phyloP scores from a whole-genome alignment of 2,329 filamentous ascomycete genomes.

The Coleophoma eucalyptorum region DNA sequence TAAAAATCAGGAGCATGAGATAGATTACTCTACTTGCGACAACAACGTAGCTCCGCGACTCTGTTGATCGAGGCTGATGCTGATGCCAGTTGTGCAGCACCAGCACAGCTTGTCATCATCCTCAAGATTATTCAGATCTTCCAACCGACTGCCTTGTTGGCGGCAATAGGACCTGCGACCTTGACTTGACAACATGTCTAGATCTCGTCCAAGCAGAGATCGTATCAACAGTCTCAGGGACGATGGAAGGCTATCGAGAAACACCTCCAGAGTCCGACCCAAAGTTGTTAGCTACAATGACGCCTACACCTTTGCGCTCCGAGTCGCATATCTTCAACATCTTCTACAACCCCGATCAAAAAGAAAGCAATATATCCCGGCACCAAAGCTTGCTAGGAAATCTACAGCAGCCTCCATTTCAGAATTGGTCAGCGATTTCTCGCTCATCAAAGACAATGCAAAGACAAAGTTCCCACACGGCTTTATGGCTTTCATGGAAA shows the following conservation, averaged over 20 bases:
- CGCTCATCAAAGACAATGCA: constrained; percentile 58
- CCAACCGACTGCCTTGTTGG: background rate
- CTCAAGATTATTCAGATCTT: too few relatives aligned
- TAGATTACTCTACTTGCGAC: background rate
- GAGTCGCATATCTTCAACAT: constrained; percentile 88
- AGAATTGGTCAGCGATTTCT: constrained; percentile 87
- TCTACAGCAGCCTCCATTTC: constrained; percentile 68
- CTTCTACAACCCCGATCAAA: constrained; percentile 88
- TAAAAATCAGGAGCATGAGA: background rate
- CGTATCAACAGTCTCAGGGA: constrained; percentile 25
- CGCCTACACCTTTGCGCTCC: constrained; percentile 86
- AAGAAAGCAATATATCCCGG: constrained; percentile 78
- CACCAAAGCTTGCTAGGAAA: constrained; percentile 55
- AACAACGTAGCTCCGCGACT: background rate
- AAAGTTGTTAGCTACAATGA: constrained; percentile 64
- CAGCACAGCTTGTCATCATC: too few relatives aligned
- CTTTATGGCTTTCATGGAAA: constrained; percentile 64
- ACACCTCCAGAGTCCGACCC: constrained; percentile 40
- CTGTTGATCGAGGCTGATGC: background rate
- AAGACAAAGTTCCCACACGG: constrained; percentile 68
- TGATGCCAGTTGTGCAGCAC: background rate
- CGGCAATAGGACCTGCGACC: too few relatives aligned
- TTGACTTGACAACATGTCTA: constrained; percentile 17
- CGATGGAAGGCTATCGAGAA: constrained; percentile 20
- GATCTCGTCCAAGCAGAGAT: constrained; percentile 19